A percentile compares a stretch with the other conserved stretches of the same genome.
Conservation (phyloP, 2,329 filamentous ascomycete species). For the Arachnomyces sp. region DNA sequence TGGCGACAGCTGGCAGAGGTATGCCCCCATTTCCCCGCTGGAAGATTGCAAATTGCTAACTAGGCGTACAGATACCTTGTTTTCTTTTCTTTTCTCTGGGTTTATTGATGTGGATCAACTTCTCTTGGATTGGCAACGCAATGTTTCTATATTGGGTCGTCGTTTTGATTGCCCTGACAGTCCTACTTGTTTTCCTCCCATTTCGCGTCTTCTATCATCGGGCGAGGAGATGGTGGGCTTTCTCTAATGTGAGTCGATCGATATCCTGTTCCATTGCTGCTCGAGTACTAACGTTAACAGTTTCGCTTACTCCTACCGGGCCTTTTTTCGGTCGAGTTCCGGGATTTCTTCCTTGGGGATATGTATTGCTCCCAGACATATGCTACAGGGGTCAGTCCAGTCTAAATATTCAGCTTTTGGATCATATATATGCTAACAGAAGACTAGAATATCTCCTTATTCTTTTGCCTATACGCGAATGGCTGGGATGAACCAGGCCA, state of each 20-base stretch:
- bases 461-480: slow-evolving; percentile 87
- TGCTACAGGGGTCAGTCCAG: slow-evolving; percentile 62
- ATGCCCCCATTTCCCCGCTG: slow-evolving; percentile 5
- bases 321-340: slow-evolving; percentile 87
- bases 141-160: slow-evolving; percentile 85
- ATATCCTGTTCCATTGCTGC: background rate
- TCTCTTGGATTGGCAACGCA: slow-evolving; percentile 53
- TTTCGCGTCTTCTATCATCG: slow-evolving; percentile 63
- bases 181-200: slow-evolving; percentile 66
- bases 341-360: slow-evolving; percentile 94
- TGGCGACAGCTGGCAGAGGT: slow-evolving; percentile 79
- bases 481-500: slow-evolving; percentile 62
- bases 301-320: slow-evolving; percentile 80
- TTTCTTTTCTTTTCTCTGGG: slow-evolving; percentile 70
- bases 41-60: slow-evolving; percentile 11
- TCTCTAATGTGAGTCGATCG: slow-evolving; percentile 75
- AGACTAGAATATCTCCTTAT: slow-evolving; percentile 72
- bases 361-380: slow-evolving; percentile 97
- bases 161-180: slow-evolving; percentile 61
- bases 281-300: slow-evolving; percentile 39
- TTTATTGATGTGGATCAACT: slow-evolving; percentile 82
- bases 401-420: background rate
- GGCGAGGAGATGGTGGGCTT: slow-evolving; percentile 76
- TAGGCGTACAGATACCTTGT: slow-evolving; percentile 56
- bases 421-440: background rate